Percentiles rank a stretch among this genome's conserved stretches.
These are phyloP conservation scores for Mucor circinelloides DNA, from an alignment of 371 early-diverging fungal genomes.

Conservation along the genomic window DNA sequence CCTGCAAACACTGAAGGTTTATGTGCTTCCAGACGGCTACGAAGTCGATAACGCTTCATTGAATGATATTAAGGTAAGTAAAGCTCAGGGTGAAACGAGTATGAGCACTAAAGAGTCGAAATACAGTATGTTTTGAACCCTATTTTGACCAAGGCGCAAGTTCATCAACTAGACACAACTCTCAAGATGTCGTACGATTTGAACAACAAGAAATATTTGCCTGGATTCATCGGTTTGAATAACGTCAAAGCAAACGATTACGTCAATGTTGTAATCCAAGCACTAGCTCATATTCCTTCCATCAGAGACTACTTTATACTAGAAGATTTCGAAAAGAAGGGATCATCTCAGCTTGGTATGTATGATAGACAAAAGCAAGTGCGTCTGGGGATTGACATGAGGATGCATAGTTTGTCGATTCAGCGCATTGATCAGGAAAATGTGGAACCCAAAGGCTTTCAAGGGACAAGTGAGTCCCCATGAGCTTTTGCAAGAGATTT, in stretches of 20 bases:
- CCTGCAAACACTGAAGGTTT: constrained; percentile 85
- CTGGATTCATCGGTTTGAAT: constrained; percentile 95
- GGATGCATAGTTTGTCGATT: constrained; percentile 68
- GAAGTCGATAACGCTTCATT: constrained; percentile 88
- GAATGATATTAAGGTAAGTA: constrained; percentile 84
- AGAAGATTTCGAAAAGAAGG: constrained; percentile 59
- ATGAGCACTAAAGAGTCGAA: not conserved
- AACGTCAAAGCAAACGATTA: constrained; percentile 97
- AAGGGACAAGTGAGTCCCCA: constrained; percentile 97
- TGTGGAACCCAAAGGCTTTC: constrained; percentile 94
- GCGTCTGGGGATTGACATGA: not conserved
- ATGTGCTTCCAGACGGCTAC: constrained; percentile 93
- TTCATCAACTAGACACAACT: constrained; percentile 68
- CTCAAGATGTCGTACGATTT: constrained; percentile 77
- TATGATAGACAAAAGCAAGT: not conserved
- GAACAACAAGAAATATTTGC: constrained; percentile 83
- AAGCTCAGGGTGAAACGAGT: not conserved
- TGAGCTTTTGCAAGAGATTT: constrained; percentile 92
- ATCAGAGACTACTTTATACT: constrained; percentile 86
- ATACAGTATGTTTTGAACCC: constrained; percentile 83
- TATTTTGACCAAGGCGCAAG: constrained; percentile 73
- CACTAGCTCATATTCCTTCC: constrained; percentile 86
- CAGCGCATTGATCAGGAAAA: constrained; percentile 81
- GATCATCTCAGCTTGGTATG: constrained; percentile 58
- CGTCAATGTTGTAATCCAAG: constrained; percentile 93